These are phyloP conservation scores for Xerocomus alliaceus DNA, from an alignment of 1,284 basidiomycete genomes.

Conservation along the genomic window DNA sequence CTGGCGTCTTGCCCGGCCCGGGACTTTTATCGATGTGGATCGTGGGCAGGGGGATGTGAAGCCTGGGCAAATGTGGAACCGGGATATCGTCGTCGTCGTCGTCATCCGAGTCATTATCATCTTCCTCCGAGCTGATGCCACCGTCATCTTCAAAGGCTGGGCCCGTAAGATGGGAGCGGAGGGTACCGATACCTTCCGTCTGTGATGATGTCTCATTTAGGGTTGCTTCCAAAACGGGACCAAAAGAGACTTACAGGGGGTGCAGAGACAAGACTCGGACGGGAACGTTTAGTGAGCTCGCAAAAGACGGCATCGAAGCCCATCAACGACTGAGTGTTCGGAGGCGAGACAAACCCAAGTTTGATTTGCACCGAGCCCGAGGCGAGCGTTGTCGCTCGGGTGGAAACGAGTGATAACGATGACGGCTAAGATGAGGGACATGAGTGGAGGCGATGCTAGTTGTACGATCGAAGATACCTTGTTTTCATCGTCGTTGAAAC, in stretches of 20 bases:
- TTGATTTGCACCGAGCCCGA: constrained; percentile 75
- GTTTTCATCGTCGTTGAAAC: constrained; percentile 65
- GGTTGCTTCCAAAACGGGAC: background rate
- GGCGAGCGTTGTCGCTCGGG: constrained; percentile 63
- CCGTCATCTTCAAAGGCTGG: constrained; percentile 79
- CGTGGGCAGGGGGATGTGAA: constrained; percentile 38
- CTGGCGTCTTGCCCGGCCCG: constrained; percentile 25
- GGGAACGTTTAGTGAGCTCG: constrained; percentile 69
- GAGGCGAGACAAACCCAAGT: constrained; percentile 73
- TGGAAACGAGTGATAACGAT: constrained; percentile 66
- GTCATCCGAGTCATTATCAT: constrained; percentile 47
- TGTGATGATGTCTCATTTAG: constrained; percentile 40
- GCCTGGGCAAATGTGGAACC: constrained; percentile 29
- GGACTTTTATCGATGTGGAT: constrained; percentile 28
- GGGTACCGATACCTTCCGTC: constrained; percentile 90
- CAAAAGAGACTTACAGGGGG: constrained; percentile 65
- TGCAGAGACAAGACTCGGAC: constrained; percentile 73
- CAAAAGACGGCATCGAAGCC: constrained; percentile 65
- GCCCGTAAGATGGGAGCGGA: constrained; percentile 68
- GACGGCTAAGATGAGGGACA: constrained; percentile 51
- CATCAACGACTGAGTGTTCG: constrained; percentile 47
- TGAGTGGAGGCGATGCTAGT: constrained; percentile 5
- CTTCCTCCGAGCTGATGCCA: constrained; percentile 69
- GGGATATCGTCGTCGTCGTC: constrained; percentile 32
- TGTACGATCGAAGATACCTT: constrained; percentile 50